phyloP scores from a whole-genome alignment of 2,329 filamentous ascomycete species.

The Cladophialophora yegresii region DNA sequence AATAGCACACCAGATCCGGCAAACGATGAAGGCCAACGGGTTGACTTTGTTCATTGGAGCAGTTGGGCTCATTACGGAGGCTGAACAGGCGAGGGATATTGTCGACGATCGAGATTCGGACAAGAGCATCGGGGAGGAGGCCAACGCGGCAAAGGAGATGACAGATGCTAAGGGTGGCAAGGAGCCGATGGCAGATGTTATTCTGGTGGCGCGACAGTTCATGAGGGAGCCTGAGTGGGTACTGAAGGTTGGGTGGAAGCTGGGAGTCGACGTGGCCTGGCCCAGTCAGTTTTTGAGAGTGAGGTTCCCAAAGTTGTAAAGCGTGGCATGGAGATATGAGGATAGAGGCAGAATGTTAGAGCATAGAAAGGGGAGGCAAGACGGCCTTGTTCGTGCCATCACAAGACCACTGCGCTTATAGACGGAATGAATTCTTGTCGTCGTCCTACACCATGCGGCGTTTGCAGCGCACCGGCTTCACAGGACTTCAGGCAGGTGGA shows the following conservation, averaged over 20 bases:
- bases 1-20: constrained; percentile 51
- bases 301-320: constrained; percentile 33
- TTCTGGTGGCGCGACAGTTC: constrained; percentile 58
- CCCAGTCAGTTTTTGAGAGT: constrained; percentile 51
- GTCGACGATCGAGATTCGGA: constrained; percentile 41
- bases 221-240: constrained; percentile 60
- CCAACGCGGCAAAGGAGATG: constrained; percentile 32
- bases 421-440: background rate
- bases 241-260: constrained; percentile 52
- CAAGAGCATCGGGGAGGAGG: constrained; percentile 32
- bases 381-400: background rate
- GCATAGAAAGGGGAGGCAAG: background rate
- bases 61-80: constrained; percentile 57
- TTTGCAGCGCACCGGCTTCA: background rate
- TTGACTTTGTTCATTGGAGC: constrained; percentile 53
- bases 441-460: background rate
- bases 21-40: constrained; percentile 43
- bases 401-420: background rate
- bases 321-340: background rate
- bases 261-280: constrained; percentile 53
- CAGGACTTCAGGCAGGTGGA: background rate
- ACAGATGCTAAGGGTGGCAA: constrained; percentile 31
- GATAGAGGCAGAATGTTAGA: constrained; percentile 10
- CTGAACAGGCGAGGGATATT: constrained; percentile 54
- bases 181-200: constrained; percentile 46